A percentile compares a stretch with the other conserved stretches of the same genome.
Conservation (phyloP, 345 rosid species). For the Eucalyptus tenuipes region DNA sequence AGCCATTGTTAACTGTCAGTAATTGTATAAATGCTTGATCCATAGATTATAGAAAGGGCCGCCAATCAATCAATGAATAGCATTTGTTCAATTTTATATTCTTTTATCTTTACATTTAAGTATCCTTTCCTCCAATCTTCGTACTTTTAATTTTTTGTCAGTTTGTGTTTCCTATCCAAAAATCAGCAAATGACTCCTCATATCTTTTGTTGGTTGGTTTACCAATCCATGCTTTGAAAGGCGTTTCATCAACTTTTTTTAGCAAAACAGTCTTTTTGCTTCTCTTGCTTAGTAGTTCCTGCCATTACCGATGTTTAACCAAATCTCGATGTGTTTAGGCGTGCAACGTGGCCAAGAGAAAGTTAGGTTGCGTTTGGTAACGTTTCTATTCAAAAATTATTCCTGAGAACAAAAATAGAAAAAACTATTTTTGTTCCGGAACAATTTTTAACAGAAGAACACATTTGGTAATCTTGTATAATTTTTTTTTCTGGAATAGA, state of each 20-base stretch:
- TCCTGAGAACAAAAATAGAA: too few relatives aligned
- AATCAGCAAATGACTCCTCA: background rate
- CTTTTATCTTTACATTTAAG: background rate
- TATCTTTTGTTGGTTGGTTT: background rate
- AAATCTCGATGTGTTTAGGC: background rate
- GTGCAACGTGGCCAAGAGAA: background rate
- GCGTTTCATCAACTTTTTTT: background rate
- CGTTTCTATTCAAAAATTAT: too few relatives aligned
- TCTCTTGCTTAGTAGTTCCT: background rate
- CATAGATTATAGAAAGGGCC: background rate
- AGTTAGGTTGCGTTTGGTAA: too few relatives aligned
- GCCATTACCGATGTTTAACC: background rate
- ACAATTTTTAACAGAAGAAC: too few relatives aligned
- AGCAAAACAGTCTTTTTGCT: background rate
- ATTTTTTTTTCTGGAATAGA: too few relatives aligned
- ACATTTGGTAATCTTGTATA: too few relatives aligned
- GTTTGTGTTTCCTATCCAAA: background rate
- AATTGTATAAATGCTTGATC: background rate
- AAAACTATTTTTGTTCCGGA: too few relatives aligned
- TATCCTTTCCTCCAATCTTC: background rate
- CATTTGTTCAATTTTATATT: background rate
- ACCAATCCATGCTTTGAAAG: background rate
- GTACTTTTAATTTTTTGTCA: background rate
- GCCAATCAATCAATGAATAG: background rate
- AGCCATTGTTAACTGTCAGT: background rate